Evolutionary conservation across 352 stramenopile species (phyloP), one percentile per base, ranked within the genome.

Genomic region (Pythium pyrilobum): DNA sequence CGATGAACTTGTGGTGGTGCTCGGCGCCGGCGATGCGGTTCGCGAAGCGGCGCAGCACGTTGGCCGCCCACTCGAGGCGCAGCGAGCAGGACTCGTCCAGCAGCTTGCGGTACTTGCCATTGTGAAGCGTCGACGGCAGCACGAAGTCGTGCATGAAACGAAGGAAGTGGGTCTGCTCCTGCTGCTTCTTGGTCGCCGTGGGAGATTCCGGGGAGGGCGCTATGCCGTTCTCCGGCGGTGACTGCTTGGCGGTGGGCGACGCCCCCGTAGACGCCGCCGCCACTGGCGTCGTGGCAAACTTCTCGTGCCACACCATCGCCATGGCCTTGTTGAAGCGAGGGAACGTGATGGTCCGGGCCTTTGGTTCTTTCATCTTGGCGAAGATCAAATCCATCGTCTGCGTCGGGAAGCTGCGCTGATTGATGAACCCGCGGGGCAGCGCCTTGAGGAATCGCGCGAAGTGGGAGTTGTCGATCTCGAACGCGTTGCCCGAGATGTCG

Each of bases 361-460:
- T 86, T 0, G 77, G 80, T 9, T 90, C 77, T 33, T 89, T 87
- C 73, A 89, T 84, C 43, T 88, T 87, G 4, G 72, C 62, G 32
- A 90, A 90, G 16, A 87, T 74, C 13, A 87, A 40, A 36, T 90
- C 80, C 0, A 71, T 62, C 4, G 65, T 77, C 34, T 89, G 77
- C 23, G 66, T 62, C 13, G 77, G 69, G 39, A 87, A 90, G 12
- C 65, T 60, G 16, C 62, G 67, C 42, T 80, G 77, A 56, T 85
- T 67, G 25, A 90, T 74, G 25, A 90, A 88, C 24, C 47, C 46
- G 21, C 74, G 64, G 2, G 79, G 79, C 18, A 89, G 52, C 2
- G 62, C 60, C 31, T 89, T 89, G 24, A 89, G 62, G 33, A 87
- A 85, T 8, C 77, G 67, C 1, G 71, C 57, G 20, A 87, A 87